Percentiles rank a stretch among this genome's conserved stretches.
Conservation (phyloP, 2,329 filamentous ascomycete genomes). For the Pseudodiploospora longispora region DNA sequence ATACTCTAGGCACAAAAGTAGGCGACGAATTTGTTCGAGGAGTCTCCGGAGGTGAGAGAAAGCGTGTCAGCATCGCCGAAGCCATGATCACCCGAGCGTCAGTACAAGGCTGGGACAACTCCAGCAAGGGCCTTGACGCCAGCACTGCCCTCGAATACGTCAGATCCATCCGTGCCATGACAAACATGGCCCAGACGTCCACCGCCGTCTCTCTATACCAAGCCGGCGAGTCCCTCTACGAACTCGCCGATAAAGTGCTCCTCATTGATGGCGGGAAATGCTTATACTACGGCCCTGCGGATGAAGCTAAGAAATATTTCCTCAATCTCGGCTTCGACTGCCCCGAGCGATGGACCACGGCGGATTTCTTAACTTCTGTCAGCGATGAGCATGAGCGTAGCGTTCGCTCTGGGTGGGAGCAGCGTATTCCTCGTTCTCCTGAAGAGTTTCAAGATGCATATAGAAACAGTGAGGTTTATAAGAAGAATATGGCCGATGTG, state of each 20-base stretch:
- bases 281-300: conserved; percentile 60
- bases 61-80: conserved; percentile 70
- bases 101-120: conserved; percentile 68
- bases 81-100: conserved; percentile 50
- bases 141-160: conserved; percentile 68
- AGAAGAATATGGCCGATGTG: conserved; percentile 53
- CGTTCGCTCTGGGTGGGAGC: conserved; percentile 58
- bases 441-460: conserved; percentile 61
- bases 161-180: conserved; percentile 54
- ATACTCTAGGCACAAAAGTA: conserved; percentile 60
- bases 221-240: conserved; percentile 56
- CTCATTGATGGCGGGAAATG: conserved; percentile 66
- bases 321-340: conserved; percentile 64
- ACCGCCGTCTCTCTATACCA: conserved; percentile 67
- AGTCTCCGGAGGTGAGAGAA: conserved; percentile 57
- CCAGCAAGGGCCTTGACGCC: conserved; percentile 62
- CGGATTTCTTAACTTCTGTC: conserved; percentile 70
- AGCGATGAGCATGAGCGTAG: conserved; percentile 65
- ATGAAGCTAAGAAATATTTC: conserved; percentile 61
- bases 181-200: conserved; percentile 62
- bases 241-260: conserved; percentile 66
- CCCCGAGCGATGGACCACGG: conserved; percentile 62
- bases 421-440: conserved; percentile 59
- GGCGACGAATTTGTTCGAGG: conserved; percentile 60
- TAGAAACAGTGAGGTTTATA: conserved; percentile 52